Evolutionary conservation across 2,329 filamentous ascomycete species (phyloP), one percentile per base, ranked within the genome.

Genomic region (Botryosphaeria dothidea): DNA sequence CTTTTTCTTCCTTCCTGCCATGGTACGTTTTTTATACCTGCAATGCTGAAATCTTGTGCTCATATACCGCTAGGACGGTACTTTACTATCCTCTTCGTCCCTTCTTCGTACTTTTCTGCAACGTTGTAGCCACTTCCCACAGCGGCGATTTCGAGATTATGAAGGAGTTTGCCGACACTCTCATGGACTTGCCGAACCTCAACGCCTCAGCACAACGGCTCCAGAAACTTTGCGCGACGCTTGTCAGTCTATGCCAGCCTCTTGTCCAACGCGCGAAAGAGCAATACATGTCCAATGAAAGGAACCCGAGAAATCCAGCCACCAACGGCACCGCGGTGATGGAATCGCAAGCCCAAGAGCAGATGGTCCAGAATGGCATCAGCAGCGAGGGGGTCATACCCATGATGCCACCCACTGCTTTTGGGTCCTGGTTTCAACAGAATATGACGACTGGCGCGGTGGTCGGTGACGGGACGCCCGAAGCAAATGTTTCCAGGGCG

Each of bases 101-200:
- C 1, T 76, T 75, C 67, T 76, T 74, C 61, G 73, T 76, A 15
- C 69, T 76, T 27, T 76, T 76, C 62, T 76, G 74, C 67, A 75
- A 76, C 46, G 73, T 76, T 1, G 74, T 76, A n/a, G 74, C 73
- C 15, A 76, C 74, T 1, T 75, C 72, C 13, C 70, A 75, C 49
- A 65, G 62, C 4, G 62, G 49, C 27, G 74, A 76, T 49, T 76
- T 73, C 19, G 69, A 73, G 38, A 69, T 75, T 5, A 69, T 76
- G 4, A 67, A 74, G 19, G 70, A 72, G 15, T 72, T 75, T 15
- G 71, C 71, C 23, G 69, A 72, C 21, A 67, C 68, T 19, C 70
- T 76, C 4, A 71, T 71, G 2, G 67, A 70, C 4, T 69, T 75
- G 3, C 68, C 74, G 25, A 69, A 67, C 1, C 71, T 75, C 23